A percentile compares a stretch with the other conserved stretches of the same genome.
Evolutionary conservation across 2,329 filamentous ascomycete species (phyloP).

Genomic region (Talaromyces albobiverticillius): DNA sequence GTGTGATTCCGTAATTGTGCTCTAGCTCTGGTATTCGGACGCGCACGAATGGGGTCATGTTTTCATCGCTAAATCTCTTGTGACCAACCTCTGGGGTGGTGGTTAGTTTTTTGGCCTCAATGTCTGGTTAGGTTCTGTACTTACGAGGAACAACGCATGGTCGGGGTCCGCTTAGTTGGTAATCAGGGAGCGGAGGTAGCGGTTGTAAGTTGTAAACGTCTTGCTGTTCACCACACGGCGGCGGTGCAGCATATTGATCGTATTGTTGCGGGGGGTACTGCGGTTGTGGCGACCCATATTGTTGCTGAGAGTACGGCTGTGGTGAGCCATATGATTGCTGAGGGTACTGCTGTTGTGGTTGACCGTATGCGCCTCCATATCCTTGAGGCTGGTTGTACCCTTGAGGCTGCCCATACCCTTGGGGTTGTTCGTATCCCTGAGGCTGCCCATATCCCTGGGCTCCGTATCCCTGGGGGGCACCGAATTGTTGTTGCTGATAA

Average conservation of each 20-base stretch:
- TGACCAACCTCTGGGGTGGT: neutral
- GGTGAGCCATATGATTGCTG: neutral
- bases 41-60: conserved; percentile 15
- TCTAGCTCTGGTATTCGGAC: conserved; percentile 13
- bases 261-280: neutral
- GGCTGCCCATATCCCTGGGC: neutral
- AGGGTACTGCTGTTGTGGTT: neutral
- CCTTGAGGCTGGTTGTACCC: neutral
- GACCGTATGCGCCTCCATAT: neutral
- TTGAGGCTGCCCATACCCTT: neutral
- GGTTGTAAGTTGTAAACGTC: neutral
- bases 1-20: conserved; percentile 6
- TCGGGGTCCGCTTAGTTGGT: neutral
- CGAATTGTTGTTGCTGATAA: too few species aligned
- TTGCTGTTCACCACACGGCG: neutral
- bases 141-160: conserved; percentile 2
- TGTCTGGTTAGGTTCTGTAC: neutral
- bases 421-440: too few species aligned
- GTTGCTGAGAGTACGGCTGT: too few species aligned
- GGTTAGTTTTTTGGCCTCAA: neutral
- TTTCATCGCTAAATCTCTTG: neutral
- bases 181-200: neutral
- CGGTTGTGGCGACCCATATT: neutral
- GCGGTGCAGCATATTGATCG: neutral
- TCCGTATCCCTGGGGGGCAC: too few species aligned